These are phyloP conservation scores for Blastobotrys indianensis DNA, from an alignment of 1,139 yeast genomes.

Conservation along the genomic window DNA sequence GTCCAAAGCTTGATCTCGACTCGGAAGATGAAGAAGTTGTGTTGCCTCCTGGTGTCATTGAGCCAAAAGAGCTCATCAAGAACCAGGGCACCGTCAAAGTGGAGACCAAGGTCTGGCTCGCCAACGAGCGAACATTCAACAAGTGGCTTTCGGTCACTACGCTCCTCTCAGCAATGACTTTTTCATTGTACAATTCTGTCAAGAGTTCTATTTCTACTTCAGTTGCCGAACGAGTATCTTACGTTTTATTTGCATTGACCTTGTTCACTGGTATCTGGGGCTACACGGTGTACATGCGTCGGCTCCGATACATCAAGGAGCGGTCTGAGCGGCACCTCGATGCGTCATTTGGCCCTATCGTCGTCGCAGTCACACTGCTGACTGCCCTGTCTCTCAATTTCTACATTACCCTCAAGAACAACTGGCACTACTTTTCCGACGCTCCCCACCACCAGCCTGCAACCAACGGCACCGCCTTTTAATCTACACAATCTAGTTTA, in stretches of 20 bases:
- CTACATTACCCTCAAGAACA: conserved; percentile 6
- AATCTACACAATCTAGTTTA: not conserved
- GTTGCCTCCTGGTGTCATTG: conserved; percentile 82
- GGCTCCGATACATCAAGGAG: conserved; percentile 68
- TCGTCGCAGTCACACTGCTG: conserved; percentile 66
- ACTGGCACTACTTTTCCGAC: too few species aligned
- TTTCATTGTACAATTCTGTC: conserved; percentile 76
- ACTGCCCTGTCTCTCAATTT: conserved; percentile 68
- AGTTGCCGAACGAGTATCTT: conserved; percentile 54
- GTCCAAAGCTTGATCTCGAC: conserved; percentile 51
- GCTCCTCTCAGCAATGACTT: conserved; percentile 77
- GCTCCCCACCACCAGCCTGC: too few species aligned
- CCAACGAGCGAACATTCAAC: conserved; percentile 94
- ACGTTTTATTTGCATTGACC: conserved; percentile 72
- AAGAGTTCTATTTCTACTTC: conserved; percentile 45
- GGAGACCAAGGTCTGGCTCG: conserved; percentile 97
- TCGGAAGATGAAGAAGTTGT: conserved; percentile 85
- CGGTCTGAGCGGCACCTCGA: conserved; percentile 87
- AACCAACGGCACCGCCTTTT: too few species aligned
- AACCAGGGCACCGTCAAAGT: conserved; percentile 89
- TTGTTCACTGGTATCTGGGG: conserved; percentile 88
- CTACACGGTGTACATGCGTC: conserved; percentile 62
- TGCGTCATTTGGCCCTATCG: conserved; percentile 80
- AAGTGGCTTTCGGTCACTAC: conserved; percentile 95
- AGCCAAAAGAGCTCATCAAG: conserved; percentile 72